phyloP scores from a whole-genome alignment of 225 moss, liverwort and hornwort species.

The Bryum argenteum region DNA sequence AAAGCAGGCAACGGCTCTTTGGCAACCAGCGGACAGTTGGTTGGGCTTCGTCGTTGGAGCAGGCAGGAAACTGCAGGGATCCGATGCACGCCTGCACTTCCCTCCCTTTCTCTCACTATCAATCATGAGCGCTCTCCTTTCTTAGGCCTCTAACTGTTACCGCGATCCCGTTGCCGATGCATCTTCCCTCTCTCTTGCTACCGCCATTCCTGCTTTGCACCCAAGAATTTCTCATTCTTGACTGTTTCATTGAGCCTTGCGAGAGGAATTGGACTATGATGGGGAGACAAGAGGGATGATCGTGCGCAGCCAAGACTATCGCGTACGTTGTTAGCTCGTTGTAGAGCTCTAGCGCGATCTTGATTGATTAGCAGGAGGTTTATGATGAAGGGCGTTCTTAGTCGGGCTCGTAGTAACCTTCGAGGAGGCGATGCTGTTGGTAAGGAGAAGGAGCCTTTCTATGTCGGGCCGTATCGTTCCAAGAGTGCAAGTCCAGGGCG shows the following conservation, averaged over 20 bases:
- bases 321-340: neutral
- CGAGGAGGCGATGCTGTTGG: conserved; percentile 48
- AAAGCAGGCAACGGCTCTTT: conserved; percentile 38
- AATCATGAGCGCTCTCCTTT: neutral
- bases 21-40: neutral
- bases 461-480: conserved; percentile 65
- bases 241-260: neutral
- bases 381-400: conserved; percentile 51
- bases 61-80: neutral
- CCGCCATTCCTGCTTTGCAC: neutral
- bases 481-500: conserved; percentile 70
- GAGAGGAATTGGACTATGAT: conserved; percentile 2
- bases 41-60: conserved; percentile 8
- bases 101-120: neutral
- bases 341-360: neutral
- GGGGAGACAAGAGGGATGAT: neutral
- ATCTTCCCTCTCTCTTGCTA: neutral
- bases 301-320: neutral
- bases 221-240: neutral
- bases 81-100: conserved; percentile 1
- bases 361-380: neutral
- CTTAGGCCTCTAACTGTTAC: conserved; percentile 9
- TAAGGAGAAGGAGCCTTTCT: conserved; percentile 85
- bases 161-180: neutral
- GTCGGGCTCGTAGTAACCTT: conserved; percentile 53